Evolutionary conservation across 371 early-diverging fungal species (phyloP), one percentile per base, ranked within the genome.

Genomic region (Saksenaea vasiformis): DNA sequence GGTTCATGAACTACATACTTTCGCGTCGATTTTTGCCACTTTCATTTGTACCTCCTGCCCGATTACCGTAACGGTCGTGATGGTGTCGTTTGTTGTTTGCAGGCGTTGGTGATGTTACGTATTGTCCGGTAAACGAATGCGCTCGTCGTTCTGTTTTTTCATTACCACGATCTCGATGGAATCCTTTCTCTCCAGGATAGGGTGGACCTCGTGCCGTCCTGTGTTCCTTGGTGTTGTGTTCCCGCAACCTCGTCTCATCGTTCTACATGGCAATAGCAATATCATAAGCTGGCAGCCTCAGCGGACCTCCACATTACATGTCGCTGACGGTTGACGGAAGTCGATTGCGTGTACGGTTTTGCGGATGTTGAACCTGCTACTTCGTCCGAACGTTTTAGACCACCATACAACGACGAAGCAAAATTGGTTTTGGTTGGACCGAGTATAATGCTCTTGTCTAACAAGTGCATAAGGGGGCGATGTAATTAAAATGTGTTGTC

Each of bases 361-460:
- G 61, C 67, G 22, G 67, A 58, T n/a, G 51, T 47, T 57, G 63
- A 56, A 34, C 28, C 22, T 26, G 62, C 31, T 14, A 58, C 44
- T 7, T 83, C 83, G 7, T 80, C 80, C n/a, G 77, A 63, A 53
- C 74, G 74, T 64, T 83, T 86, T 43, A 84, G 53, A 39, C 84
- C 84, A 19, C 79, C 80, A 58, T 80, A 70, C 26, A 78, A 67
- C 8, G 82, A 82, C 10, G 86, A 84, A 14, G 83, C 82, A 74
- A 86, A 86, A 54, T 79, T 84, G 61, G 84, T 83, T 62, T 86
- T 86, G 27, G 84, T 83, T 35, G 87, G 85, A 13, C 82, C 82
- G 31, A 85, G 77, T 43, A 85, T 72, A 56, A 84, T 83, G 28
- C 76, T 82, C 64, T 84, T 80, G 61, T 78, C 77, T 76, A 68